Base-by-base conservation (phyloP, 371 early-diverging fungal genomes). In the Mortierella sp. region DNA sequence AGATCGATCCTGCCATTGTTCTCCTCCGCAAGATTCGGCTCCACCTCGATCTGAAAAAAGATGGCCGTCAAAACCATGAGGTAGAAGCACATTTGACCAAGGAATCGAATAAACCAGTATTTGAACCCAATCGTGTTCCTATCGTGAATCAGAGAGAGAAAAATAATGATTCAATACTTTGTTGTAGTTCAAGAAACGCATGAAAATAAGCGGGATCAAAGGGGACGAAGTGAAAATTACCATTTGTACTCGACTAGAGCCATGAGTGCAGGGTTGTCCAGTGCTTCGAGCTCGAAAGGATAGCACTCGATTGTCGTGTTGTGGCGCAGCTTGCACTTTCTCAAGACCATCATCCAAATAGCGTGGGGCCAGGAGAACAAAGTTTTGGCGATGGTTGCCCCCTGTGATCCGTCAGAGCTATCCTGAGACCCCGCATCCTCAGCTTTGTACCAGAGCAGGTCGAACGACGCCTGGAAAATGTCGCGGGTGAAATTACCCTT, bases 201-300 rank as follows among this genome's bases (percentile, higher is more conserved):
- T 35, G 35, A 35, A 35, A 35, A 35, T 35, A 35, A 35, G 35
- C 35, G 35, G 2, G 35, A 35, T 35, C 35, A 35, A 35, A 35
- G 35, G 2, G 35, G 2, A 35, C 35, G 54, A 51, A 11, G 51
- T 16, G 18, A 27, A 49, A 48, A n/a, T 56, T 51, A 78, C 73
- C 78, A 78, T 63, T 78, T 78, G 65, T 51, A 78, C 27, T 78
- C 78, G 38, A 78, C 60, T 32, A 78, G 35, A 4, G 78, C 78
- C 12, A 24, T 29, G n/a, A 78, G 60, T 1, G 54, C 73, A 1
- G 78, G 78, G 29, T 78, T 78, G 7, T 73, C 78, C 1, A 78
- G 43, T 18, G 29, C 21, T 41, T 78, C 32, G 41, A 38, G 24
- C 27, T 55, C 56, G 16, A 73, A 78, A 0, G 60, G 41, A 7